Evolutionary conservation across 2,329 filamentous ascomycete species (phyloP).

Genomic region (Penicillium concentricum): DNA sequence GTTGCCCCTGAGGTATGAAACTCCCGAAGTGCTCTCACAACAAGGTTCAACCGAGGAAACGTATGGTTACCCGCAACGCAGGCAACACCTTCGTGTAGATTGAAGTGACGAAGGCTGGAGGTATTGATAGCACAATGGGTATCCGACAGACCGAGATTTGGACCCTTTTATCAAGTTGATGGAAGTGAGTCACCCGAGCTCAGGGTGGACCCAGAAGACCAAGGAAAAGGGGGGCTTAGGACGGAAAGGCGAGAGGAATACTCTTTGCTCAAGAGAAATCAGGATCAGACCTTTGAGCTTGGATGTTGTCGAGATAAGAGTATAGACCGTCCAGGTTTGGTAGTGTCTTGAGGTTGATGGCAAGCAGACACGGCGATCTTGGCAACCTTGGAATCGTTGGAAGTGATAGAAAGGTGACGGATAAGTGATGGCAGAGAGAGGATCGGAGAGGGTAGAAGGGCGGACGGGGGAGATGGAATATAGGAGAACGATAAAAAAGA

Average conservation of each 20-base stretch:
- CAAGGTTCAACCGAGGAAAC: conserved; percentile 3
- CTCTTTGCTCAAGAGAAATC: conserved; percentile 7
- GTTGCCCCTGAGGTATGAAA: conserved; percentile 17
- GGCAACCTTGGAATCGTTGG: conserved; percentile 4
- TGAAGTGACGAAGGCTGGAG: conserved; percentile 3
- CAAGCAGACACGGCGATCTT: conserved; percentile 3
- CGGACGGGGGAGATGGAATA: conserved; percentile 10
- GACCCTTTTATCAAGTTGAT: conserved; percentile 5
- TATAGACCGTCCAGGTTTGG: conserved; percentile 12
- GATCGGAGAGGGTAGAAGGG: conserved; percentile 3
- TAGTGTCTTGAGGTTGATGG: conserved; percentile 10
- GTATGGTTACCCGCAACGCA: neutral
- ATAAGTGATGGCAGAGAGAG: conserved; percentile 9
- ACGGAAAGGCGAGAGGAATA: neutral
- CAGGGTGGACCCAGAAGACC: conserved; percentile 2
- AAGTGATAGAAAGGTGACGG: conserved; percentile 6
- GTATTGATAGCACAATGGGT: neutral
- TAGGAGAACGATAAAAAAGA: conserved; percentile 10
- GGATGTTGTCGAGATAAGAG: conserved; percentile 16
- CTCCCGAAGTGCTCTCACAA: conserved; percentile 5
- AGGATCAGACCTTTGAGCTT: conserved; percentile 4
- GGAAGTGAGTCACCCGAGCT: conserved; percentile 12
- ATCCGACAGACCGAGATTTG: neutral
- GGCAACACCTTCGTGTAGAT: conserved; percentile 3
- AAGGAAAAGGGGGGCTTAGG: conserved; percentile 3